Conservation (phyloP, 106 monocot genomes). For the Apostasia shenzhenica region DNA sequence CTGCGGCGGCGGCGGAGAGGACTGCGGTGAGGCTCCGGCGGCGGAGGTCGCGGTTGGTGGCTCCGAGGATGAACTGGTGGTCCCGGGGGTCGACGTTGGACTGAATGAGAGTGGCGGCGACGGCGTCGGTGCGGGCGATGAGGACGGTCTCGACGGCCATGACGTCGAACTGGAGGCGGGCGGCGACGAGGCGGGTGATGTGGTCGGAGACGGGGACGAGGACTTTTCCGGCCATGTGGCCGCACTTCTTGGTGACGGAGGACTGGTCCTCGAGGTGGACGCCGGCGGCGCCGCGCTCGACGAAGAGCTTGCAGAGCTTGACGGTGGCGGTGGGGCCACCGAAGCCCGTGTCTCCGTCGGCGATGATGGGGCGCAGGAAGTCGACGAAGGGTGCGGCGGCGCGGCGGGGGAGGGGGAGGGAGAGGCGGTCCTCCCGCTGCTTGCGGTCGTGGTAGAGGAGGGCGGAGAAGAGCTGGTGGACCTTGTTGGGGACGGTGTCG, state of each 20-base stretch:
- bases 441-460: conserved; percentile 92
- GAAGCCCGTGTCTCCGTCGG: conserved; percentile 89
- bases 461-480: conserved; percentile 88
- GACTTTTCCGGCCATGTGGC: conserved; percentile 97
- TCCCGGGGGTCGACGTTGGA: conserved; percentile 80
- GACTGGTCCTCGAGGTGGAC: conserved; percentile 95
- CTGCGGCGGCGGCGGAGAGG: conserved; percentile 49
- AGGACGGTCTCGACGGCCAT: conserved; percentile 90
- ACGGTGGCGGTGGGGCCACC: conserved; percentile 88
- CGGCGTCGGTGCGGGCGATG: conserved; percentile 80
- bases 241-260: conserved; percentile 89
- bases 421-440: conserved; percentile 73
- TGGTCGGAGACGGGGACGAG: conserved; percentile 69
- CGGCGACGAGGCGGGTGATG: conserved; percentile 82
- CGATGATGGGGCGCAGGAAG: conserved; percentile 82
- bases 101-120: conserved; percentile 77
- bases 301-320: conserved; percentile 96
- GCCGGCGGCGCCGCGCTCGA: conserved; percentile 90
- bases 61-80: conserved; percentile 93
- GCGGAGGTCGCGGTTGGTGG: conserved; percentile 45
- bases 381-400: conserved; percentile 63
- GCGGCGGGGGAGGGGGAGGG: conserved; percentile 54
- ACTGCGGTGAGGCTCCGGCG: conserved; percentile 35
- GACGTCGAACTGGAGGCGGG: conserved; percentile 81
- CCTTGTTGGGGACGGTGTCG: conserved; percentile 96